phyloP scores from a whole-genome alignment of 2,329 filamentous ascomycete genomes.

The Nigrograna mackinnonii region DNA sequence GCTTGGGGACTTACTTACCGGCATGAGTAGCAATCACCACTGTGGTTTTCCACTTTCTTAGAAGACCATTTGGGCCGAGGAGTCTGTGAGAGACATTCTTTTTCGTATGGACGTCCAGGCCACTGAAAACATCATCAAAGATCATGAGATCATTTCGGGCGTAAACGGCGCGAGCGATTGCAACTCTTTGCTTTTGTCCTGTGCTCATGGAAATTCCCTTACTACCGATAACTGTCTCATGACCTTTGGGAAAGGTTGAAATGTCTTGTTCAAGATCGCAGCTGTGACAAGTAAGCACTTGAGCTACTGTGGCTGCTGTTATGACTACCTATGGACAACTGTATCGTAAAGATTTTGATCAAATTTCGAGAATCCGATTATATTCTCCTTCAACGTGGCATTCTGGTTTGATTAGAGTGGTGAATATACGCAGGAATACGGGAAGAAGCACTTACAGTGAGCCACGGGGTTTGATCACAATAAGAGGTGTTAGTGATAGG shows the following conservation, averaged over 20 bases:
- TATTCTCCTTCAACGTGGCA: constrained; percentile 22
- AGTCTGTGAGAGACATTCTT: constrained; percentile 48
- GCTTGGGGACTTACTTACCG: constrained; percentile 25
- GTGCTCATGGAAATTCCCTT: constrained; percentile 45
- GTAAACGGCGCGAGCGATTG: constrained; percentile 79
- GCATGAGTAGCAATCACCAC: constrained; percentile 13
- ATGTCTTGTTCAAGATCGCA: constrained; percentile 14
- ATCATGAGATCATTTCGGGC: constrained; percentile 46
- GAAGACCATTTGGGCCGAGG: constrained; percentile 44
- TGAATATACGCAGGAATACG: background rate
- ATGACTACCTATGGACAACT: constrained; percentile 8
- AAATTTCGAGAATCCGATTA: constrained; percentile 21
- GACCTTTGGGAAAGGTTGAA: constrained; percentile 4
- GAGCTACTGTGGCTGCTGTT: background rate
- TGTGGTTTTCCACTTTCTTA: constrained; percentile 33
- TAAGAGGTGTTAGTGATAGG: constrained; percentile 14
- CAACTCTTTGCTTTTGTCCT: constrained; percentile 93
- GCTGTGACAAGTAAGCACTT: constrained; percentile 1
- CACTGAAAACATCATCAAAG: constrained; percentile 52
- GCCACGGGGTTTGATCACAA: constrained; percentile 28
- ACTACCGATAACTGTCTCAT: constrained; percentile 48
- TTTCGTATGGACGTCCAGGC: constrained; percentile 50
- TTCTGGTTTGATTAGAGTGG: constrained; percentile 8
- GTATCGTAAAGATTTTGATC: constrained; percentile 20
- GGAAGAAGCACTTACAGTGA: constrained; percentile 5